Percentiles rank a stretch among this genome's conserved stretches.
phyloP scores from a whole-genome alignment of 2,329 filamentous ascomycete species.

The Neofusicoccum ribis region DNA sequence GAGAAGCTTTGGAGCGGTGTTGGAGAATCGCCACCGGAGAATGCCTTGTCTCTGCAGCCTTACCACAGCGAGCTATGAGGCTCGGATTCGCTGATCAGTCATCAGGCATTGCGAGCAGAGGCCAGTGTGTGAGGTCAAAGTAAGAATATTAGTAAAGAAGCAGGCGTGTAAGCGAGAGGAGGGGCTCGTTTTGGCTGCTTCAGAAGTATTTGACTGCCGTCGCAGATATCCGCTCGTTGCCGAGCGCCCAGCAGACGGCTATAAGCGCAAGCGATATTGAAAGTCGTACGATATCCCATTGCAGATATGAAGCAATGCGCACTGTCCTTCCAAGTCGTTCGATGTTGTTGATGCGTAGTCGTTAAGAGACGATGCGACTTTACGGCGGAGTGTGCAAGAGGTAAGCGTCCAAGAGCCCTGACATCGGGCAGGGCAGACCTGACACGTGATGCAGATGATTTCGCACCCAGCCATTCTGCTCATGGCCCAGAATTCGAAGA shows the following conservation, averaged over 20 bases:
- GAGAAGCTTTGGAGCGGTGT: not conserved
- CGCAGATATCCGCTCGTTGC: not conserved
- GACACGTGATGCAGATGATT: too few relatives aligned
- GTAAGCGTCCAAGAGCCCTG: too few relatives aligned
- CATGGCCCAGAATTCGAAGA: too few relatives aligned
- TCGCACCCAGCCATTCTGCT: too few relatives aligned
- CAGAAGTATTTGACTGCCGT: not conserved
- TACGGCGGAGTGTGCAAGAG: not conserved
- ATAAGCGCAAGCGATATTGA: conserved; percentile 5
- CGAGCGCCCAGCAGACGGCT: not conserved
- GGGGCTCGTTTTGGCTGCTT: not conserved
- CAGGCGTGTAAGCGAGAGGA: not conserved
- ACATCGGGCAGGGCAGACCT: too few relatives aligned
- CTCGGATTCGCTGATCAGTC: not conserved
- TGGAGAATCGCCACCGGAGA: not conserved
- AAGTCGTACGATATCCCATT: not conserved
- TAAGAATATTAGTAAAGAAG: not conserved
- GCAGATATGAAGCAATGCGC: not conserved
- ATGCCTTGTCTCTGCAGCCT: not conserved
- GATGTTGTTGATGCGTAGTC: not conserved
- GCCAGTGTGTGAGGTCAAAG: not conserved
- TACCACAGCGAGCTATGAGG: not conserved
- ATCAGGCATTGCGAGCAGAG: not conserved
- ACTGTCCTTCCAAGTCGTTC: not conserved
- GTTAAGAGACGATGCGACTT: not conserved